Conservation (phyloP, 1,139 yeast species). For the Yamadazyma buinensis region DNA sequence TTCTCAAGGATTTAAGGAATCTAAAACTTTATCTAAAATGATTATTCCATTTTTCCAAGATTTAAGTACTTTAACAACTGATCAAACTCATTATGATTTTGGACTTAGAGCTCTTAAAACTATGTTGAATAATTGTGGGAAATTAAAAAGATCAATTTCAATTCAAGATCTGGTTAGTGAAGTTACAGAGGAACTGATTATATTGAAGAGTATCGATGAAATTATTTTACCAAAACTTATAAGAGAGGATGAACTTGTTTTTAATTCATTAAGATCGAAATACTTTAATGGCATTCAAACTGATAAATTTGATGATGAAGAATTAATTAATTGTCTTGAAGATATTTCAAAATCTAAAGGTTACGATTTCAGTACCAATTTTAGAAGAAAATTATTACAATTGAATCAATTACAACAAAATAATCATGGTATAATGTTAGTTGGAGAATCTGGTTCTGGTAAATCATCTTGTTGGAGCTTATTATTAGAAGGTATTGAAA, state of each 20-base stretch:
- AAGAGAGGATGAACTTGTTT: constrained; percentile 42
- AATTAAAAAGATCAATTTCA: constrained; percentile 28
- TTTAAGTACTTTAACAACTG: constrained; percentile 36
- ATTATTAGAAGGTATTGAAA: constrained; percentile 43
- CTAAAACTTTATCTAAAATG: constrained; percentile 42
- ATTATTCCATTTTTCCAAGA: constrained; percentile 56
- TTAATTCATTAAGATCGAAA: constrained; percentile 26
- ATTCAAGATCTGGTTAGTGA: background rate
- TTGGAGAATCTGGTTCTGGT: constrained; percentile 77
- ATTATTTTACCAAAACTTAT: constrained; percentile 66
- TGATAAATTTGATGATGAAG: constrained; percentile 12
- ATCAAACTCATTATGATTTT: constrained; percentile 82
- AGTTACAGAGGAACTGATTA: constrained; percentile 33
- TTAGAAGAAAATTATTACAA: constrained; percentile 60
- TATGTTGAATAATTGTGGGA: constrained; percentile 59
- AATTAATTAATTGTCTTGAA: constrained; percentile 15
- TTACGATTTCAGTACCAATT: constrained; percentile 27
- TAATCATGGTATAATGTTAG: constrained; percentile 79
- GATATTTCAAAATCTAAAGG: constrained; percentile 16
- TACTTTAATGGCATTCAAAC: constrained; percentile 21
- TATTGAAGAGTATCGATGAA: constrained; percentile 53
- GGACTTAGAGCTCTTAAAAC: constrained; percentile 80
- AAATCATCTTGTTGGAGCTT: constrained; percentile 58
- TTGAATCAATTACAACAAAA: constrained; percentile 58
- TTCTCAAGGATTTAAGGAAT: constrained; percentile 64